These are phyloP conservation scores for Thelonectria rubi DNA, from an alignment of 2,329 filamentous ascomycete species.

Conservation along the genomic window DNA sequence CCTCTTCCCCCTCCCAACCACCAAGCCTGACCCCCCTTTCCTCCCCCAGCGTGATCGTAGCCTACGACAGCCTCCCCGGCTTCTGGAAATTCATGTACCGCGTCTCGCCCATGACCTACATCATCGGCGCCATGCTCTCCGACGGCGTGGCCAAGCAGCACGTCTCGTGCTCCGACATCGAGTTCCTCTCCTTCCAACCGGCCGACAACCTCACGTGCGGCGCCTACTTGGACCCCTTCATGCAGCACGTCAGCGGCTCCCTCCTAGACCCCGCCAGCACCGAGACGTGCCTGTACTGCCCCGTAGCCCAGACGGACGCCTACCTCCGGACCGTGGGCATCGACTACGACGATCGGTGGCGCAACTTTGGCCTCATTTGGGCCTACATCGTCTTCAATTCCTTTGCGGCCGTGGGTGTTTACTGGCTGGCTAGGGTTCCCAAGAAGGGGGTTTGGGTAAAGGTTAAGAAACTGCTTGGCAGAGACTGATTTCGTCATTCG, in stretches of 20 bases:
- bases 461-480: constrained; percentile 4
- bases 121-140: constrained; percentile 66
- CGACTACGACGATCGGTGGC: constrained; percentile 58
- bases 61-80: constrained; percentile 63
- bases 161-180: constrained; percentile 29
- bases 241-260: constrained; percentile 55
- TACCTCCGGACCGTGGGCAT: constrained; percentile 51
- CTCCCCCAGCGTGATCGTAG: constrained; percentile 62
- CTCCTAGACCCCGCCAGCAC: constrained; percentile 54
- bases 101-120: constrained; percentile 73
- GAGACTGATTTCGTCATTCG: neutral
- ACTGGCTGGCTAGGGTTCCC: constrained; percentile 52
- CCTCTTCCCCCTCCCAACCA: neutral
- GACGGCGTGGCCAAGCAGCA: constrained; percentile 31
- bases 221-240: constrained; percentile 57
- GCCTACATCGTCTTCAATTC: constrained; percentile 60
- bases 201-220: constrained; percentile 58
- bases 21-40: neutral
- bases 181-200: constrained; percentile 67
- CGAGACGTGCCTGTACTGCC: constrained; percentile 54
- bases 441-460: constrained; percentile 26
- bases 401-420: constrained; percentile 53
- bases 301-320: constrained; percentile 46
- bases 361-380: constrained; percentile 64
- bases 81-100: constrained; percentile 78